Evolutionary conservation across 768 basidiomycete genomes (phyloP).

Genomic region (Psilocybe cyanescens): DNA sequence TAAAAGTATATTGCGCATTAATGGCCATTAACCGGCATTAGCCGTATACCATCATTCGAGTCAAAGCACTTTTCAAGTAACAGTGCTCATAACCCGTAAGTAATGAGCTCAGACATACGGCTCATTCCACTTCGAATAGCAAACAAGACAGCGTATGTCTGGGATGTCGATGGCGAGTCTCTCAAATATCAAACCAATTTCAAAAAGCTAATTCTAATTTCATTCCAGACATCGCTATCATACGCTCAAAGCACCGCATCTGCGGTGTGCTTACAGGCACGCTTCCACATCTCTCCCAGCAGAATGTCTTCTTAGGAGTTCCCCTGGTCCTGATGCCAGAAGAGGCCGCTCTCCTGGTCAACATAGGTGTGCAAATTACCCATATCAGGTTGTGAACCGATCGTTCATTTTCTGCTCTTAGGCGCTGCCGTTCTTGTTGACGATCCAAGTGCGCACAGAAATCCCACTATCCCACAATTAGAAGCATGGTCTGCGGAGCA

Average conservation of each 20-base stretch:
- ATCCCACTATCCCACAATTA: slow-evolving; percentile 51
- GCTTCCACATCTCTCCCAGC: slow-evolving; percentile 91
- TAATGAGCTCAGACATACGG: slow-evolving; percentile 20
- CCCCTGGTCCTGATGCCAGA: slow-evolving; percentile 89
- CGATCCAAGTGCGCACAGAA: slow-evolving; percentile 60
- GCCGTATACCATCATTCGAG: slow-evolving; percentile 5
- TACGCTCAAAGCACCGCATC: slow-evolving; percentile 81
- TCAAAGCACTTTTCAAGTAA: background rate
- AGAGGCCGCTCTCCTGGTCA: slow-evolving; percentile 87
- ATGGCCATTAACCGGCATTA: slow-evolving; percentile 13
- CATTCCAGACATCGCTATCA: slow-evolving; percentile 69
- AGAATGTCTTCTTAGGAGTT: slow-evolving; percentile 95
- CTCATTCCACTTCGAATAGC: slow-evolving; percentile 71
- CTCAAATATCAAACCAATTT: slow-evolving; percentile 6
- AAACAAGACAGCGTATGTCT: slow-evolving; percentile 83
- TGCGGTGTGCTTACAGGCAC: slow-evolving; percentile 90
- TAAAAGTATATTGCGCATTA: background rate
- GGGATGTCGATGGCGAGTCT: slow-evolving; percentile 77
- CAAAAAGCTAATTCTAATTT: slow-evolving; percentile 8
- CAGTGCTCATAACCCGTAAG: background rate
- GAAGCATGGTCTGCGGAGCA: slow-evolving; percentile 57
- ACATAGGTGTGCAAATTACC: slow-evolving; percentile 60
- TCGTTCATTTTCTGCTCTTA: slow-evolving; percentile 33
- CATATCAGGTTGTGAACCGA: background rate
- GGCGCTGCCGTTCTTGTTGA: slow-evolving; percentile 80